Evolutionary conservation across 345 rosid genomes (phyloP), one percentile per base, ranked within the genome.

Genomic region (Populus nigra): DNA sequence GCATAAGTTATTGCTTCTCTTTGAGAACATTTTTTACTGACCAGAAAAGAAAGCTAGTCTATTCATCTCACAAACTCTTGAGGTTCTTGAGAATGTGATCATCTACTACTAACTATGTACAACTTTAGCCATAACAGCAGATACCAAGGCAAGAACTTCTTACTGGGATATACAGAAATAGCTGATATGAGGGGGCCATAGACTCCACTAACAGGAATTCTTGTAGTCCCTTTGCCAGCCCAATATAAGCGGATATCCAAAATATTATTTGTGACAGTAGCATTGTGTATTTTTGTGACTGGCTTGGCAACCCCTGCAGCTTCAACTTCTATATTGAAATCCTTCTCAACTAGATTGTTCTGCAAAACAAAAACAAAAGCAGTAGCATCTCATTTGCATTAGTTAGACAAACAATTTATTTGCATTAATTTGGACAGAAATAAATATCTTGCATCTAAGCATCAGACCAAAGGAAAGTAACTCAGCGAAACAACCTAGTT

Each of bases 171-270:
- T 20, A 76, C 57, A 9, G 79, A 53, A 9, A 76, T 68, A 12
- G 73, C 79, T 50, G 79, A 76, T 55, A 76, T 57, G 20, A 68
- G 35, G 7, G 79, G 68, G 7, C 79, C 79, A 27, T 76, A 76
- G 4, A 55, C 53, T 35, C 79, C 79, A n/a, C 15, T 38, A 15
- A 5, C 35, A 5, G 79, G 79, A 41, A 76, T 76, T n/a, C 79
- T 55, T 4, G 41, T 55, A 2, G 73, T 76, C n/a, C 79, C 79
- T 39, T 68, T 76, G 10, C 79, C 79, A 69, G 79, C 73, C 70
- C 61, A 76, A 76, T 17, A 25, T 3, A 76, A 57, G 15, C 59
- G 67, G 27, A 76, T 76, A 57, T 76, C 79, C 73, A 76, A 39
- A 9, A 18, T 53, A 25, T 33, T 18, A 57, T 68, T 27, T 33